A percentile compares a stretch with the other conserved stretches of the same genome.
Conservation (phyloP, 495 filamentous ascomycete species). For the Alectoria sarmentosa region DNA sequence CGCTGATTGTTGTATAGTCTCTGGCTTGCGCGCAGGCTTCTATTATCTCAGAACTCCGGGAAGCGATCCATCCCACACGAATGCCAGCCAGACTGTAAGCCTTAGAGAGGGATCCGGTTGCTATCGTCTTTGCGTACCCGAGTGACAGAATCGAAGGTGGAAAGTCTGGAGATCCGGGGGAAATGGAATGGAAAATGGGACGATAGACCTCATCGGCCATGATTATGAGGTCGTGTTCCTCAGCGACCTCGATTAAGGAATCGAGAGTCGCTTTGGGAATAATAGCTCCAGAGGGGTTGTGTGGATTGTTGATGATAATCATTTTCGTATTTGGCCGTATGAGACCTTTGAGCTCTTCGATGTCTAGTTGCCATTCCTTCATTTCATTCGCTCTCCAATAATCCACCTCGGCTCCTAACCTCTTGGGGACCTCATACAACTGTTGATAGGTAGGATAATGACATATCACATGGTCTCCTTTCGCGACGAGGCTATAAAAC, state of each 20-base stretch:
- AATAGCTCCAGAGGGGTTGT: slow-evolving; percentile 79
- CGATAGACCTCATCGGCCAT: slow-evolving; percentile 83
- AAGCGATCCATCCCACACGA: slow-evolving; percentile 77
- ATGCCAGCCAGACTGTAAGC: slow-evolving; percentile 80
- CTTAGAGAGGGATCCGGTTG: slow-evolving; percentile 80
- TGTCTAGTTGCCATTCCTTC: slow-evolving; percentile 59
- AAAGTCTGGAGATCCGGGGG: slow-evolving; percentile 46
- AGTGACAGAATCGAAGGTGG: slow-evolving; percentile 66
- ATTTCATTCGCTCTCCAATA: slow-evolving; percentile 66
- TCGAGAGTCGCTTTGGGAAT: slow-evolving; percentile 54
- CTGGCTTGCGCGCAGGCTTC: slow-evolving; percentile 58
- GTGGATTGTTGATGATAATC: slow-evolving; percentile 71
- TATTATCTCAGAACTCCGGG: slow-evolving; percentile 54
- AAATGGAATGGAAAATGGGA: slow-evolving; percentile 76
- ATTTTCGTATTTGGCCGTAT: slow-evolving; percentile 71
- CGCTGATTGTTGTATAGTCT: slow-evolving; percentile 83
- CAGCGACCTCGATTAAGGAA: slow-evolving; percentile 58
- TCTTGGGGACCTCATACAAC: slow-evolving; percentile 68
- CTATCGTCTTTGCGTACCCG: slow-evolving; percentile 61
- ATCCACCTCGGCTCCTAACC: slow-evolving; percentile 73
- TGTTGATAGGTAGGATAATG: slow-evolving; percentile 90
- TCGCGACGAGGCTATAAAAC: slow-evolving; percentile 66
- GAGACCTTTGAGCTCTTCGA: slow-evolving; percentile 58
- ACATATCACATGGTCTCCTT: slow-evolving; percentile 83
- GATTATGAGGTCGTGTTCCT: slow-evolving; percentile 54